These are phyloP conservation scores for Hansenula sp. DNA, from an alignment of 1,139 yeast genomes.

Conservation along the genomic window DNA sequence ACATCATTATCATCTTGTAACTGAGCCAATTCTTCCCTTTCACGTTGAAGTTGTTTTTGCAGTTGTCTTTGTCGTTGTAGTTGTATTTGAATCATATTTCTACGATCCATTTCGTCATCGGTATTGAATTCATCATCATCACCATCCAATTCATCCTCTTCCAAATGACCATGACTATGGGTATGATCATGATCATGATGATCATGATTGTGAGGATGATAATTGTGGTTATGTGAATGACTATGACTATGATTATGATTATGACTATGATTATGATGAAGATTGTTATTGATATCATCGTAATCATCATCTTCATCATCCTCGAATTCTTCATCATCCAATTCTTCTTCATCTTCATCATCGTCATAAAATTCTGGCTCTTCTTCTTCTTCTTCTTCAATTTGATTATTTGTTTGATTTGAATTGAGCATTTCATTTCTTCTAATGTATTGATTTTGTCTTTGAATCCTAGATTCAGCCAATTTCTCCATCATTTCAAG, in stretches of 20 bases:
- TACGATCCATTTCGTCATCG: constrained; percentile 1
- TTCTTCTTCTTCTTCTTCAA: constrained; percentile 31
- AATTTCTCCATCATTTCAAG: constrained; percentile 74
- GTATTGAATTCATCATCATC: constrained; percentile 1
- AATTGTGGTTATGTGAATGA: background rate
- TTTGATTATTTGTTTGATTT: constrained; percentile 27
- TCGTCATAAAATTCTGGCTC: constrained; percentile 29
- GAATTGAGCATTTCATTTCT: constrained; percentile 26
- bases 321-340: constrained; percentile 20
- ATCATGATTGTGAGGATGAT: background rate
- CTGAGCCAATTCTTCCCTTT: constrained; percentile 15
- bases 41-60: constrained; percentile 17
- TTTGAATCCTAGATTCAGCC: constrained; percentile 36
- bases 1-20: constrained; percentile 20
- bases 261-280: background rate
- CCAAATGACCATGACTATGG: background rate
- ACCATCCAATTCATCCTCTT: background rate
- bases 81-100: constrained; percentile 12
- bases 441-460: constrained; percentile 15
- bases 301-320: constrained; percentile 13
- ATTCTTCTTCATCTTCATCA: constrained; percentile 21
- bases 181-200: background rate
- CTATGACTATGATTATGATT: constrained; percentile 1
- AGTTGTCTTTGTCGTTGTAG: constrained; percentile 16
- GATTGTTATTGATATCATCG: constrained; percentile 8